Evolutionary conservation across 225 moss, liverwort and hornwort genomes (phyloP).

Genomic region (Straminergon stramineum): DNA sequence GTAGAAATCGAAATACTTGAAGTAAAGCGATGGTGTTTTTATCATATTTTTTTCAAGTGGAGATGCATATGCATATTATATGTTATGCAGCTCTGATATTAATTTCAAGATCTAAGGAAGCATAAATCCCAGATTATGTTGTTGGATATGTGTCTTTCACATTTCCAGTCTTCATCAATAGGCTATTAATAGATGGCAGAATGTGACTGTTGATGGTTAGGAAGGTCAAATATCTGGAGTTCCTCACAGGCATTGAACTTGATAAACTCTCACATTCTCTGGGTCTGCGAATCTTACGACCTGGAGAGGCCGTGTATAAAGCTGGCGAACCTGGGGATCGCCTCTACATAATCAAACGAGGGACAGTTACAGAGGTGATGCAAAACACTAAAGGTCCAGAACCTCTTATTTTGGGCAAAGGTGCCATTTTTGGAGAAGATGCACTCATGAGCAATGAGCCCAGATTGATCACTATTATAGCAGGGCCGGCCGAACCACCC

Average conservation of each 20-base stretch:
- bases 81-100: not conserved
- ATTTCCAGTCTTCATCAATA: not conserved
- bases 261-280: conserved; percentile 71
- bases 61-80: not conserved
- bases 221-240: conserved; percentile 71
- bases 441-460: conserved; percentile 59
- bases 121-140: not conserved
- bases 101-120: not conserved
- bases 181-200: not conserved
- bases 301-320: conserved; percentile 67
- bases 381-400: conserved; percentile 48
- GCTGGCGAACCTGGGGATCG: conserved; percentile 72
- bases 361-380: conserved; percentile 45
- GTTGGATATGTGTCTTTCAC: not conserved
- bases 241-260: conserved; percentile 49
- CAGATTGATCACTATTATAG: conserved; percentile 33
- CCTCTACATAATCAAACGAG: conserved; percentile 73
- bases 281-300: conserved; percentile 57
- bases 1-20: not conserved
- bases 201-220: conserved; percentile 26
- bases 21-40: not conserved
- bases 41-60: not conserved
- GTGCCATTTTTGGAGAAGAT: conserved; percentile 71
- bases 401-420: conserved; percentile 57
- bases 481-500: conserved; percentile 48